Base-by-base conservation (phyloP, 257 asterid genomes). In the Thymus quinquecostatus region DNA sequence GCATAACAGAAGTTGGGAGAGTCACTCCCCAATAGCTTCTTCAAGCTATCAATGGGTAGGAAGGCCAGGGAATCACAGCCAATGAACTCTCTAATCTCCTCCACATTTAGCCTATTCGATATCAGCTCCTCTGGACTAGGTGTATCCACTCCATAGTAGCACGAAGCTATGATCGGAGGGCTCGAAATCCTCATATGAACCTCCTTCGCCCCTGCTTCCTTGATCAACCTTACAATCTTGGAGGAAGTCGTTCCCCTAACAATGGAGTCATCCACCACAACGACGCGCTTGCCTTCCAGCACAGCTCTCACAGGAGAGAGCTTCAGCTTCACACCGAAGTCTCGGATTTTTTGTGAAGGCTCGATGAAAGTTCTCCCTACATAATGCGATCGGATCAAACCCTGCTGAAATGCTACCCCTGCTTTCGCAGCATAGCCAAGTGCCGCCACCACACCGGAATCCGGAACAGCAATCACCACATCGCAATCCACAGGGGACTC, bases 151-250 rank as follows among this genome's bases (percentile, higher is more conserved):
- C 97, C 98, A 61, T 90, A 92, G 58, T 87, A 92, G 55, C 98
- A 92, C 60, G 98, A 87, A 2, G 79, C 96, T 9, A 95, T 86
- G 4, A 95, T 86, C 0, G 98, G 98, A 3, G 99, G 99, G 76
- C 97, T 89, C 0, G 98, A 96, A 3, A 95, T 92, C 69, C 99
- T 85, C 99, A 95, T 88, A 4, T 95, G 99, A 13, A 91, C 96
- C 70, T 95, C 99, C 64, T 92, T 89, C 0, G 98, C 99, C 0
- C 99, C 98, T 0, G 97, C 92, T 49, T 92, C 99, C 76, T 89
- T 95, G 29, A 95, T 40, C 81, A 95, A 21, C 79, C 98, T 74
- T 4, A 95, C 99, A 56, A 95, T 95, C 81, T 95, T 95, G 1
- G 96, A 92, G 1, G 94, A 85, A 1, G 99, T 95, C 0, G 99